A percentile compares a stretch with the other conserved stretches of the same genome.
Evolutionary conservation across 495 filamentous ascomycete species (phyloP).

Genomic region (Pyronema omphalodes): DNA sequence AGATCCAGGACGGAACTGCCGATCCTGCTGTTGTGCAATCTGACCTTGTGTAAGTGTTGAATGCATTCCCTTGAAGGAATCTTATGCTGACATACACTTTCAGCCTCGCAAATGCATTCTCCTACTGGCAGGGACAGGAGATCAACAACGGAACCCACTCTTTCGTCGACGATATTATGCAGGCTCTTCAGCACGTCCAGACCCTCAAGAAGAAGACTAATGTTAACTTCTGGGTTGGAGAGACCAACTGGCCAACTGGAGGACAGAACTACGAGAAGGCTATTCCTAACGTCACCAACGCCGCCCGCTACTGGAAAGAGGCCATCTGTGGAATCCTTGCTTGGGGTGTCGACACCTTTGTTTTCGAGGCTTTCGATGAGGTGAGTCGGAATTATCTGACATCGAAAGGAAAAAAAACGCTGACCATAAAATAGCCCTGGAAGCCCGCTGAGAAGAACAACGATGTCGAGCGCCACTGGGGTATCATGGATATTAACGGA

Average conservation of each 20-base stretch:
- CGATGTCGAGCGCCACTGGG: conserved; percentile 68
- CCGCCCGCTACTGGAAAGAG: conserved; percentile 42
- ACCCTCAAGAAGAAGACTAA: conserved; percentile 34
- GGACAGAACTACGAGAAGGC: conserved; percentile 49
- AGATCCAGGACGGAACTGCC: conserved; percentile 53
- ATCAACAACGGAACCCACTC: conserved; percentile 44
- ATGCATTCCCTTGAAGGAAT: not conserved
- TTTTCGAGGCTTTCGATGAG: conserved; percentile 54
- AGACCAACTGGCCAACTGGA: conserved; percentile 43
- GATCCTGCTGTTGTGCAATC: conserved; percentile 43
- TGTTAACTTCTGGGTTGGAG: conserved; percentile 56
- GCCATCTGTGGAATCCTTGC: conserved; percentile 52
- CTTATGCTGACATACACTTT: too few species aligned
- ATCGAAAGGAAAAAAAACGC: conserved; percentile 28
- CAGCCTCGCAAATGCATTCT: conserved; percentile 60
- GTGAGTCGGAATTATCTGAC: not conserved
- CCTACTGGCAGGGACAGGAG: conserved; percentile 60
- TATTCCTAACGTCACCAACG: conserved; percentile 41
- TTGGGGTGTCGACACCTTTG: conserved; percentile 63
- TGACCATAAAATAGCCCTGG: conserved; percentile 27
- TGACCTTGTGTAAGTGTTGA: conserved; percentile 40
- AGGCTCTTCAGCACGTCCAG: conserved; percentile 43
- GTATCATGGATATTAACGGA: conserved; percentile 46
- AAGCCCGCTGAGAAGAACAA: conserved; percentile 55
- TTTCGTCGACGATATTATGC: conserved; percentile 58